phyloP scores from a whole-genome alignment of 2,329 filamentous ascomycete species.

The Fusarium marasasianum region DNA sequence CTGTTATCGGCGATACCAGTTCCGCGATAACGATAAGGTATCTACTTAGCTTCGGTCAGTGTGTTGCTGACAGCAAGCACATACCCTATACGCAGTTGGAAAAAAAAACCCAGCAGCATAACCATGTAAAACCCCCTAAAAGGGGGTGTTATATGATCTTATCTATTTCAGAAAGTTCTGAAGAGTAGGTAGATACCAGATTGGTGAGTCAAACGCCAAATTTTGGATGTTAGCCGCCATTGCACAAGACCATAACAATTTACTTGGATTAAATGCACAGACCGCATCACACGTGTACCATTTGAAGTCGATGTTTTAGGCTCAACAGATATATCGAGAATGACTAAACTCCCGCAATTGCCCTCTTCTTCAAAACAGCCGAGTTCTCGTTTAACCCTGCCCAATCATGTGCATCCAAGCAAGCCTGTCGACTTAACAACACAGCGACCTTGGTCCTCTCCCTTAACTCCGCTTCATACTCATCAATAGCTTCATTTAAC shows the following conservation, averaged over 20 bases:
- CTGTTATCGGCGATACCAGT: not conserved
- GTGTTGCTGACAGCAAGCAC: too few relatives aligned
- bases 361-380: constrained; percentile 5
- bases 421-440: constrained; percentile 4
- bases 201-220: fast-evolving
- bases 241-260: not conserved
- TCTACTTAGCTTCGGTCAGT: too few relatives aligned
- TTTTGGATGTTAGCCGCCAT: fast-evolving
- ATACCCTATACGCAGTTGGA: not conserved
- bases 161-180: fast-evolving
- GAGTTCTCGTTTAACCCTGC: not conserved
- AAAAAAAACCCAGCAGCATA: too few relatives aligned
- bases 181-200: fast-evolving
- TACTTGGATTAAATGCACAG: fast-evolving
- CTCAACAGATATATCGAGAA: fast-evolving
- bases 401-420: constrained; percentile 12
- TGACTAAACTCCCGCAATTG: not conserved
- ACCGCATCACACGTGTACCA: fast-evolving
- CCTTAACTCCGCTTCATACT: not conserved
- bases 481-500: not conserved
- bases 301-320: fast-evolving
- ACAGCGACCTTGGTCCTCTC: constrained; percentile 6
- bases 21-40: not conserved
- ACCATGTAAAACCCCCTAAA: not conserved
- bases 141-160: not conserved